Conservation (phyloP, 805 yeast species). For the Suhomyces sp. region DNA sequence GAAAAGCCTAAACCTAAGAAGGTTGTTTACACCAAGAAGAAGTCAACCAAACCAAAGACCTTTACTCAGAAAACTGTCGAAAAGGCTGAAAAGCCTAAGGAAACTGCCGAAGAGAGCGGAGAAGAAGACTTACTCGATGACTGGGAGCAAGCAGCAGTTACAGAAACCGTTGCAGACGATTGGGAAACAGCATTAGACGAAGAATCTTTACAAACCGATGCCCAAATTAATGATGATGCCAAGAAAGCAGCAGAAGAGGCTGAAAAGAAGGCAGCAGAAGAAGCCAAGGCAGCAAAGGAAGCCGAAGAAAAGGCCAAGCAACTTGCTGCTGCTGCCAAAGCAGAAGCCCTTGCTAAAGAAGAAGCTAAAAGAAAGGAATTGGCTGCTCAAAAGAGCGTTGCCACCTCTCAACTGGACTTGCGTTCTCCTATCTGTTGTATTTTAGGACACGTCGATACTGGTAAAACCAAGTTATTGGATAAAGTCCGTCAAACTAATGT, state of each 20-base stretch:
- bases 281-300: constrained; percentile 23
- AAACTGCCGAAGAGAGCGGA: constrained; percentile 30
- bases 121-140: constrained; percentile 68
- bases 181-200: constrained; percentile 49
- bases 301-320: constrained; percentile 34
- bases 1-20: constrained; percentile 53
- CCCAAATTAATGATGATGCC: constrained; percentile 18
- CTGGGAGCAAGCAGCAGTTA: constrained; percentile 78
- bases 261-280: constrained; percentile 23
- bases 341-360: constrained; percentile 6
- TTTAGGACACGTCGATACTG: constrained; percentile 99
- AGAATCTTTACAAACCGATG: constrained; percentile 5
- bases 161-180: constrained; percentile 48
- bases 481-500: constrained; percentile 98
- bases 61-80: constrained; percentile 24
- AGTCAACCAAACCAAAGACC: constrained; percentile 48
- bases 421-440: constrained; percentile 99
- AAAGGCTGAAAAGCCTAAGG: constrained; percentile 26
- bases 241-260: constrained; percentile 14
- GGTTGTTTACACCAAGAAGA: constrained; percentile 69
- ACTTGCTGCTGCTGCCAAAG: constrained; percentile 19
- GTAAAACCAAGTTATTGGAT: constrained; percentile 95
- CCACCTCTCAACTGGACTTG: constrained; percentile 50
- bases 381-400: constrained; percentile 9
- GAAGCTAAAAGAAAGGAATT: constrained; percentile 8